These are phyloP conservation scores for Herpetospermum pedunculosum DNA, from an alignment of 306 rosid genomes.

Conservation along the genomic window DNA sequence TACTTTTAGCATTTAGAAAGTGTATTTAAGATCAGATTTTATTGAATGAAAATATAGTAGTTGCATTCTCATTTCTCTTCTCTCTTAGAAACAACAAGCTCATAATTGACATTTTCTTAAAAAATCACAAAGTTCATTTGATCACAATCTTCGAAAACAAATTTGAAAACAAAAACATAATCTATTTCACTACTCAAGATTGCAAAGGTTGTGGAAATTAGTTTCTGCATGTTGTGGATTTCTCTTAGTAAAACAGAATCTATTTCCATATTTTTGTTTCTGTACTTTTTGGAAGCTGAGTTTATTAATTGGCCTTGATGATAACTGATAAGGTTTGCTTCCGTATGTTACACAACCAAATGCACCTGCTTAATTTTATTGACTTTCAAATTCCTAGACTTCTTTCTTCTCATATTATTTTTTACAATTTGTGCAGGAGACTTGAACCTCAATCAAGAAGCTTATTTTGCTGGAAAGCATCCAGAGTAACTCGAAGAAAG, in stretches of 20 bases:
- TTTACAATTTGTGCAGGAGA: constrained; percentile 45
- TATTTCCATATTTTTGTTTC: not conserved
- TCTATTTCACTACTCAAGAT: not conserved
- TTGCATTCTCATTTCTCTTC: too few species aligned
- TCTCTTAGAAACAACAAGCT: too few species aligned
- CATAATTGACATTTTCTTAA: too few species aligned
- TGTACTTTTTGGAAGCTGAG: not conserved
- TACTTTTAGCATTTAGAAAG: too few species aligned
- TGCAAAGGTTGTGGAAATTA: not conserved
- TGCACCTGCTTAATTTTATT: not conserved
- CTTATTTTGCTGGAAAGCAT: constrained; percentile 83
- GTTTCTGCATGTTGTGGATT: not conserved
- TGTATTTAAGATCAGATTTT: too few species aligned
- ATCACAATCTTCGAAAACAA: not conserved
- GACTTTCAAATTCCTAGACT: not conserved
- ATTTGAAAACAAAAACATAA: not conserved
- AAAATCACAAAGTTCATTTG: too few species aligned
- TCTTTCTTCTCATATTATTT: not conserved
- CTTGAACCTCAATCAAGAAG: constrained; percentile 91
- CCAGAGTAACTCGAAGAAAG: constrained; percentile 70
- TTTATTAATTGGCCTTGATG: not conserved
- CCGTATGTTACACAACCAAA: not conserved
- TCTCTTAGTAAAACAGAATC: not conserved
- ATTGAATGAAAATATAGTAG: too few species aligned
- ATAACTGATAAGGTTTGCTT: not conserved